phyloP scores from a whole-genome alignment of 2,329 filamentous ascomycete species.

The Ophiostoma himal-ulmi region DNA sequence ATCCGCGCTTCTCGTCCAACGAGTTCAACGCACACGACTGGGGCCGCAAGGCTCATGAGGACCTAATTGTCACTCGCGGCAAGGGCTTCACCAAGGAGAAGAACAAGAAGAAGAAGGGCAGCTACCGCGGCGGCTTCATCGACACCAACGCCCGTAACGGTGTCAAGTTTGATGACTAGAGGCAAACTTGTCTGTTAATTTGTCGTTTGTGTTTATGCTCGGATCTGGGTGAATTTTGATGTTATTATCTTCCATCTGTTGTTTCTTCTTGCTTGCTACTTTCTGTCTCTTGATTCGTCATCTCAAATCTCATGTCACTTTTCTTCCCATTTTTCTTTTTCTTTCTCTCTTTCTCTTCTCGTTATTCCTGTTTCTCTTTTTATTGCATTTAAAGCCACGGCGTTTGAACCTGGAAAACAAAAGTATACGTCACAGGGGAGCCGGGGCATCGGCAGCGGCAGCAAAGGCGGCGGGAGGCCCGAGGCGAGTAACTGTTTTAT shows the following conservation, averaged over 20 bases:
- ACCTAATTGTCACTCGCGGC: conserved; percentile 83
- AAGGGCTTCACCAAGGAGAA: conserved; percentile 99
- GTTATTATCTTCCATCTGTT: background rate
- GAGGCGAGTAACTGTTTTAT: background rate
- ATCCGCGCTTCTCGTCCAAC: conserved; percentile 68
- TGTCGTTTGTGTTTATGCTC: background rate
- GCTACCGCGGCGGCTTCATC: conserved; percentile 82
- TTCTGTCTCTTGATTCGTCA: background rate
- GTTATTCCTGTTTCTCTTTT: background rate
- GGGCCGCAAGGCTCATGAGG: conserved; percentile 79
- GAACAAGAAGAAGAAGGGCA: conserved; percentile 94
- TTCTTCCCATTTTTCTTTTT: background rate
- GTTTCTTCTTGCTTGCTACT: background rate
- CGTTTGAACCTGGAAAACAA: conserved; percentile 17
- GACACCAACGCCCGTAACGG: conserved; percentile 76
- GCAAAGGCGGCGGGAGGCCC: background rate
- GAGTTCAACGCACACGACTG: conserved; percentile 77
- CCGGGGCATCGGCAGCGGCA: background rate
- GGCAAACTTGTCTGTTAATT: background rate
- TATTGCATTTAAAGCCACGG: conserved; percentile 20
- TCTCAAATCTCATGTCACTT: background rate
- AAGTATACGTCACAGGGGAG: conserved; percentile 9
- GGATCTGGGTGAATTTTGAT: background rate
- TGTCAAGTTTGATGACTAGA: conserved; percentile 72
- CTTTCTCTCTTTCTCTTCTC: background rate